Evolutionary conservation across 2,329 filamentous ascomycete species (phyloP).

Genomic region (Chaetomiaceae sp.): DNA sequence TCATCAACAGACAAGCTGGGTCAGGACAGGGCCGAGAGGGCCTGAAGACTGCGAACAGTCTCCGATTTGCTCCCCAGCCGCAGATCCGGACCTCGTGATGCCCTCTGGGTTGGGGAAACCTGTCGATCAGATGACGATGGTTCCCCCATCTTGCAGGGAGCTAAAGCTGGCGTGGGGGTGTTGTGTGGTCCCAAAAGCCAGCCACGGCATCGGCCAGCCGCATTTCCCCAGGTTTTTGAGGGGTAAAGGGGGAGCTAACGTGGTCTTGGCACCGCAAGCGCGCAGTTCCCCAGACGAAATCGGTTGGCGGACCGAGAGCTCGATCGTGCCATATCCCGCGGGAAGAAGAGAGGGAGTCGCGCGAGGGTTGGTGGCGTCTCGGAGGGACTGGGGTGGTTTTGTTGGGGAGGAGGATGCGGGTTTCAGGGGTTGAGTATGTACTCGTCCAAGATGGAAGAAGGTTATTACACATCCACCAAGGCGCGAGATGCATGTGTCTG

Average conservation of each 20-base stretch:
- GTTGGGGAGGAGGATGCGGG: not conserved
- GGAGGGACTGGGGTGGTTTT: not conserved
- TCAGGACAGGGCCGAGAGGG: not conserved
- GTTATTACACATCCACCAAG: too few species aligned
- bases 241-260: conserved; percentile 12
- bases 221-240: conserved; percentile 13
- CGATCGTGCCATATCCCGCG: not conserved
- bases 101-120: not conserved
- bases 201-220: conserved; percentile 5
- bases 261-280: conserved; percentile 7
- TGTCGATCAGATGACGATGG: conserved; percentile 8
- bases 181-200: too few species aligned
- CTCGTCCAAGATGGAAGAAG: too few species aligned
- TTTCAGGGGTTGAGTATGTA: not conserved
- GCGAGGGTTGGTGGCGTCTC: conserved; percentile 5
- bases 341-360: not conserved
- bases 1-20: not conserved
- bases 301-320: not conserved
- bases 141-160: too few species aligned
- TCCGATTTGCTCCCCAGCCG: not conserved
- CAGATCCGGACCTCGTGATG: not conserved
- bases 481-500: too few species aligned
- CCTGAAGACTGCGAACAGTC: not conserved
- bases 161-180: not conserved
- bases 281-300: not conserved